phyloP scores from a whole-genome alignment of 2,329 filamentous ascomycete genomes.

The Diplocarpon rosae region DNA sequence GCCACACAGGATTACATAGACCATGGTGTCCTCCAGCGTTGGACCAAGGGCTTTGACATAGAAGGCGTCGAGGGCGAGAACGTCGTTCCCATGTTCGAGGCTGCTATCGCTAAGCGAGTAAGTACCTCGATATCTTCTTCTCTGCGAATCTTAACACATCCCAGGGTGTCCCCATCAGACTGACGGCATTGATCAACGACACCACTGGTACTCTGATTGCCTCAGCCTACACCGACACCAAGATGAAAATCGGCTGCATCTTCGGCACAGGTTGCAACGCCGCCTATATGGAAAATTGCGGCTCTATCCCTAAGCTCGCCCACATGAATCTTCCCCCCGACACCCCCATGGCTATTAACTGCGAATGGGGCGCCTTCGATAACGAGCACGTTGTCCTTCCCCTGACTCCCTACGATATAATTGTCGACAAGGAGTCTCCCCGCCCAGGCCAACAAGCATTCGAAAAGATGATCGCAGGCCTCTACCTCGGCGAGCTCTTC shows the following conservation, averaged over 20 bases:
- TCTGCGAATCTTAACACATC: slow-evolving; percentile 13
- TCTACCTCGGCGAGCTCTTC: slow-evolving; percentile 93
- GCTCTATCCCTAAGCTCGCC: slow-evolving; percentile 85
- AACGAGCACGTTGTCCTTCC: slow-evolving; percentile 86
- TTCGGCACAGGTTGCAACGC: slow-evolving; percentile 98
- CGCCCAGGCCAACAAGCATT: slow-evolving; percentile 90
- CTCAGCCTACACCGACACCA: slow-evolving; percentile 87
- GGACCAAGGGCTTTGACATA: slow-evolving; percentile 98
- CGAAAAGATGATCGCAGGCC: slow-evolving; percentile 94
- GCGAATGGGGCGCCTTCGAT: slow-evolving; percentile 94
- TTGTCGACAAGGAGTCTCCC: slow-evolving; percentile 84
- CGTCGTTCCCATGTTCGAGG: slow-evolving; percentile 79
- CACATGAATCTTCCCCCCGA: slow-evolving; percentile 80
- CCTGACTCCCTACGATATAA: slow-evolving; percentile 72
- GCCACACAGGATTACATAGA: slow-evolving; percentile 90
- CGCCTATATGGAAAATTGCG: slow-evolving; percentile 91
- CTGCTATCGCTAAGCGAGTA: slow-evolving; percentile 60
- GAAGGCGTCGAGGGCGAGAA: slow-evolving; percentile 82
- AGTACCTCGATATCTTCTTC: slow-evolving; percentile 12
- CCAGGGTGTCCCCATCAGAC: slow-evolving; percentile 79
- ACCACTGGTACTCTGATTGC: slow-evolving; percentile 95
- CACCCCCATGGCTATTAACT: slow-evolving; percentile 89
- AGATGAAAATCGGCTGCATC: slow-evolving; percentile 93
- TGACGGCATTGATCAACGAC: slow-evolving; percentile 91
- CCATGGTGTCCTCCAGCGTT: slow-evolving; percentile 82